Evolutionary conservation across 1,284 basidiomycete genomes (phyloP), one percentile per base, ranked within the genome.

Genomic region (Ustilago esculenta): DNA sequence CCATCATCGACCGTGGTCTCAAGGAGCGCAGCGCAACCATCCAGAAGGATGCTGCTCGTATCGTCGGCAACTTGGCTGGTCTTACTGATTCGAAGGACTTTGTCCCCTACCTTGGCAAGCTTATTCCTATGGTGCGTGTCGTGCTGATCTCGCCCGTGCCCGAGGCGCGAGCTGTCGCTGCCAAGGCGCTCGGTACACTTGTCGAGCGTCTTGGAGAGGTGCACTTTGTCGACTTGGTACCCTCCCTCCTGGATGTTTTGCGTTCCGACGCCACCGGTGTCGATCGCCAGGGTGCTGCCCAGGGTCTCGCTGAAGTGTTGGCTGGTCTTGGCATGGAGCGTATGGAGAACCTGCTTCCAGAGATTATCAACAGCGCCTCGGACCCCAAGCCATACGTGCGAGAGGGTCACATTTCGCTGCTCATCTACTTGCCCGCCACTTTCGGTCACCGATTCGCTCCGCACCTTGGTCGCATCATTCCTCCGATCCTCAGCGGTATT

Each of bases 331-430:
- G 96, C 25, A 96, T 97, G 90, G 96, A 98, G 76, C 88, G 94
- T 49, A 87, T 99, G 76, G 96, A 98, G 82, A 92, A 90, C 7
- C 86, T 99, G 5, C 86, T 98, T 7, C 96, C 96, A 0, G 93
- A 96, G 72, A 92, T 98, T 79, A 91, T 98, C 73, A 87, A 87
- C 36, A 97, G 92, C 82, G 92, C 94, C 1, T 88, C 92, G 72
- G 95, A 92, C 49, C 90, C 92, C 5, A 86, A 92, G 20, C 87
- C 94, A 24, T 95, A 94, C 49, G 92, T 98, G 34, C 88, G 94
- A 47, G 96, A 98, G 86, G 96, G 96, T 21, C 97, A 98, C 85
- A 98, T 99, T 88, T 97, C 94, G 2, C 85, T 99, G 21, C 88
- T 99, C 44, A 94, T 99, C 29, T 99, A 91, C 84, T 85, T 99